These are phyloP conservation scores for Lachancea lanzarotensis DNA, from an alignment of 805 yeast species.

Conservation along the genomic window DNA sequence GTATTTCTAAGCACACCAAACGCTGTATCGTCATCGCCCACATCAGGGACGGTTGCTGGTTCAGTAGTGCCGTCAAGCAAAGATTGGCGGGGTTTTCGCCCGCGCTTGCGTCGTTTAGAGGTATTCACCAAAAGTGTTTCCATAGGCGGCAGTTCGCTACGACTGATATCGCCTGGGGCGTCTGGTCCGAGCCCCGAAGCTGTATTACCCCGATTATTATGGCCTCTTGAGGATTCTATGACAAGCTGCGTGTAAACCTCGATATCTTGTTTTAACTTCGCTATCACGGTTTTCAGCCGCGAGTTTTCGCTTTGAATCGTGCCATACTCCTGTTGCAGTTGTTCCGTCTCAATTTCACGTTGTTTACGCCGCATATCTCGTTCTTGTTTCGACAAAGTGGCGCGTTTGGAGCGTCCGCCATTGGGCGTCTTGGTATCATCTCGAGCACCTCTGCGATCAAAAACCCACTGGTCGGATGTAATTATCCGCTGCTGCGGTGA, in stretches of 20 bases:
- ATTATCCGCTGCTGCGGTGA: slow-evolving; percentile 20
- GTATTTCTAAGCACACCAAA: slow-evolving; percentile 8
- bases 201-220: background rate
- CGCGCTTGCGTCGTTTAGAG: slow-evolving; percentile 16
- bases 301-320: slow-evolving; percentile 23
- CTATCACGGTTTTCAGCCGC: slow-evolving; percentile 21
- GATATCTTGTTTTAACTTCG: slow-evolving; percentile 20
- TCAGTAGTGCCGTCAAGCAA: background rate
- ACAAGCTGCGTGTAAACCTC: slow-evolving; percentile 18
- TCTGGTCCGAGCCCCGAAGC: background rate
- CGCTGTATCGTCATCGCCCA: background rate
- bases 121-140: slow-evolving; percentile 15
- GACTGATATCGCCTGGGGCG: background rate
- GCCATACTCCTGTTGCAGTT: slow-evolving; percentile 21
- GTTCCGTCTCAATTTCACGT: slow-evolving; percentile 17
- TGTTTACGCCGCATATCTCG: slow-evolving; percentile 8
- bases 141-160: slow-evolving; percentile 12
- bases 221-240: background rate
- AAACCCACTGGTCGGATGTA: slow-evolving; percentile 19
- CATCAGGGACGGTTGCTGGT: background rate
- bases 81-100: slow-evolving; percentile 5
- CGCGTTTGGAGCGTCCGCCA: slow-evolving; percentile 5
- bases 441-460: slow-evolving; percentile 10
- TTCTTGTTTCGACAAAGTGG: slow-evolving; percentile 7
- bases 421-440: slow-evolving; percentile 3